Evolutionary conservation across 1,139 yeast genomes (phyloP).

Genomic region (Geotrichum citri-aurantii): DNA sequence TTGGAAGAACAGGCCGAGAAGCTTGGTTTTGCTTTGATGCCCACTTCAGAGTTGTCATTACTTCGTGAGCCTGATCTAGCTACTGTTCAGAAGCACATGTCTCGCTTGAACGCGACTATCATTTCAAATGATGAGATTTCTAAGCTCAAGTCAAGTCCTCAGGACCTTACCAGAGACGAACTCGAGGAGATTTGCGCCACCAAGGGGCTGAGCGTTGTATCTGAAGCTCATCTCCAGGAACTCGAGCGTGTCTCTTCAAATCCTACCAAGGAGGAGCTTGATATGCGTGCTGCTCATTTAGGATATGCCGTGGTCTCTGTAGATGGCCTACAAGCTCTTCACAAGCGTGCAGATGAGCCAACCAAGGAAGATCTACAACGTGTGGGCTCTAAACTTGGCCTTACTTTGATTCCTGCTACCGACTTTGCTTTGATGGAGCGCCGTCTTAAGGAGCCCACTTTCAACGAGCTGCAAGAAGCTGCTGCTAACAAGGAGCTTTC

Average conservation of each 20-base stretch:
- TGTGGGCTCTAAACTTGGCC: conserved; percentile 28
- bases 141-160: conserved; percentile 5
- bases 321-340: conserved; percentile 33
- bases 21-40: conserved; percentile 24
- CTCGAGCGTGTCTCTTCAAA: conserved; percentile 27
- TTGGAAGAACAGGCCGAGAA: conserved; percentile 23
- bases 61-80: conserved; percentile 11
- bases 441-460: conserved; percentile 15
- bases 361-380: conserved; percentile 30
- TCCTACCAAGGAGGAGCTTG: conserved; percentile 38
- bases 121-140: conserved; percentile 31
- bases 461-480: conserved; percentile 10
- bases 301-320: conserved; percentile 35
- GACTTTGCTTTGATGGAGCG: conserved; percentile 23
- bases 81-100: conserved; percentile 6
- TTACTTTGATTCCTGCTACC: conserved; percentile 26
- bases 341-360: conserved; percentile 35
- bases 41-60: conserved; percentile 13
- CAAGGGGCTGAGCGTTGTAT: conserved; percentile 27
- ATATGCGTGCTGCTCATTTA: conserved; percentile 42
- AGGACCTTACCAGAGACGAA: conserved; percentile 13
- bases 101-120: conserved; percentile 17
- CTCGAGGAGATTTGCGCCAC: conserved; percentile 23
- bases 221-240: conserved; percentile 27
- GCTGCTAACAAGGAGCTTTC: conserved; percentile 34